These are phyloP conservation scores for Rhamnella rubrinervis DNA, from an alignment of 331 rosid genomes.

Conservation along the genomic window DNA sequence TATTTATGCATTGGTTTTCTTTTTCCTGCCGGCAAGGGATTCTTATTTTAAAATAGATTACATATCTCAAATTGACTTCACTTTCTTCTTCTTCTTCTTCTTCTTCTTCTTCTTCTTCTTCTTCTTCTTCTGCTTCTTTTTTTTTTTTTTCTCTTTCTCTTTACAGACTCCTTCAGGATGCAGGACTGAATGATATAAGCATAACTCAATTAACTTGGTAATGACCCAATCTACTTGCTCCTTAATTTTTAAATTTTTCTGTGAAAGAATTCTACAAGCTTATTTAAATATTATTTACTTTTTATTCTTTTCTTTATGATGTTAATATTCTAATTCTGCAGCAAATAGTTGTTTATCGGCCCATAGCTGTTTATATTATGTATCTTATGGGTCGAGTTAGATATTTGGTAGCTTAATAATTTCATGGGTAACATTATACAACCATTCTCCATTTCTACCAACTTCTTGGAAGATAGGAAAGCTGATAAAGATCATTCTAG, in stretches of 20 bases:
- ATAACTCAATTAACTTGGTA: conserved; percentile 90
- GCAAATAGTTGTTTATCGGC: no score
- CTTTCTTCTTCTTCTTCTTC: no score
- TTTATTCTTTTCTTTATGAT: background rate
- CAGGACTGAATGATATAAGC: conserved; percentile 62
- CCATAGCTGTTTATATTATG: no score
- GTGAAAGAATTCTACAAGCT: conserved; percentile 1
- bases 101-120: no score
- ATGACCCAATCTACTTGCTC: conserved; percentile 6
- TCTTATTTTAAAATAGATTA: background rate
- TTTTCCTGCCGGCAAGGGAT: background rate
- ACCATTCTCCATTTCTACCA: background rate
- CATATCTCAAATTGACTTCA: background rate
- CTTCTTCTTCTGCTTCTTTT: background rate
- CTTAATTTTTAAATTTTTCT: background rate
- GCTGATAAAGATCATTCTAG: background rate
- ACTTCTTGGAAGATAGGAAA: background rate
- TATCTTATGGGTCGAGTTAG: no score
- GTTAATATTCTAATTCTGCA: no score
- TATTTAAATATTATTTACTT: conserved; percentile 1
- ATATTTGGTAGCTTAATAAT: no score
- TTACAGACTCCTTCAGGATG: conserved; percentile 88
- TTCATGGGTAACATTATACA: no score
- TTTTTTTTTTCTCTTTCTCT: background rate
- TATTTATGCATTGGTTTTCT: background rate